Percentiles rank a stretch among this genome's conserved stretches.
phyloP scores from a whole-genome alignment of 805 yeast genomes.

The Monosporozyma servazzii region DNA sequence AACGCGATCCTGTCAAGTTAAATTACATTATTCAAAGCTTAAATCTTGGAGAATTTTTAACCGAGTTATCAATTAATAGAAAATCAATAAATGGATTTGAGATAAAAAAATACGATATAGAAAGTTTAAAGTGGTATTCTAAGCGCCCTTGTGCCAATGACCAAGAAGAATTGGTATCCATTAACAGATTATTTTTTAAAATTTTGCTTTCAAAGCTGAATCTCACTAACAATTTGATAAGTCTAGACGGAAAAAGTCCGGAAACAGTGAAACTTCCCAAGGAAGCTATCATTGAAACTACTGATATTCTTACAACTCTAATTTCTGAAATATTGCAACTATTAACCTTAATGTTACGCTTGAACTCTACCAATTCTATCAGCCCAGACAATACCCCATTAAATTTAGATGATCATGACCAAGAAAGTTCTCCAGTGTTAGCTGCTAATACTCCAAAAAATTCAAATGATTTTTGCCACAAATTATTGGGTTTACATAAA shows the following conservation, averaged over 20 bases:
- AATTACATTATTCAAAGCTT: conserved; percentile 18
- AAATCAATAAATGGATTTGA: conserved; percentile 11
- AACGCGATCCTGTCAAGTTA: conserved; percentile 16
- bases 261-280: conserved; percentile 5
- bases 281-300: conserved; percentile 11
- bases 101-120: background rate
- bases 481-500: conserved; percentile 21
- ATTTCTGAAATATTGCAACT: conserved; percentile 18
- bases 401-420: background rate
- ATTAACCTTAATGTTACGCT: conserved; percentile 19
- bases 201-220: conserved; percentile 16
- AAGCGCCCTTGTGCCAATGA: conserved; percentile 2
- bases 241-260: conserved; percentile 8
- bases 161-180: background rate
- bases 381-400: conserved; percentile 19
- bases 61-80: conserved; percentile 19
- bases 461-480: conserved; percentile 22
- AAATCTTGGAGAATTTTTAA: conserved; percentile 20
- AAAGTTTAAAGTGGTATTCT: conserved; percentile 11
- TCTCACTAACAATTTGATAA: conserved; percentile 13
- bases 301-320: conserved; percentile 16
- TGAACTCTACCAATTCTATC: conserved; percentile 26
- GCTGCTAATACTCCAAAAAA: background rate
- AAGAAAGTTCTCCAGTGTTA: background rate
- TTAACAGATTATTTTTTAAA: conserved; percentile 12